Percentiles rank a stretch among this genome's conserved stretches.
phyloP scores from a whole-genome alignment of 129 eudicot species.

The Calendula officinalis region DNA sequence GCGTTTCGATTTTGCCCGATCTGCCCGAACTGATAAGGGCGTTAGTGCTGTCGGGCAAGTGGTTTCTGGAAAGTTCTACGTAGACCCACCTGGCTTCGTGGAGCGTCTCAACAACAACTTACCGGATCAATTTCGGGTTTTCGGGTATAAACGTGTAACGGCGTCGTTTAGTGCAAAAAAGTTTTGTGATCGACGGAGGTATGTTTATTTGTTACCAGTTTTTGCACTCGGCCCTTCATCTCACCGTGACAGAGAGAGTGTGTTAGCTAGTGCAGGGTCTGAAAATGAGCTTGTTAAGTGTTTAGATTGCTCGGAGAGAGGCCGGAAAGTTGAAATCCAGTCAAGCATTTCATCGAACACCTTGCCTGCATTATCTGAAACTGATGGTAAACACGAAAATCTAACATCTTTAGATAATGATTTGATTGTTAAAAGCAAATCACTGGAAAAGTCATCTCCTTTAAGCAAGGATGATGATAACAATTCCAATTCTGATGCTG shows the following conservation, averaged over 20 bases:
- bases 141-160: conserved; percentile 79
- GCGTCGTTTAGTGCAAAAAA: conserved; percentile 70
- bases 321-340: conserved; percentile 47
- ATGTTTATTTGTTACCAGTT: conserved; percentile 87
- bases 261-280: conserved; percentile 74
- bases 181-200: conserved; percentile 82
- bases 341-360: conserved; percentile 47
- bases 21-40: conserved; percentile 94
- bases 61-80: conserved; percentile 72
- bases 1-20: conserved; percentile 73
- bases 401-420: conserved; percentile 10
- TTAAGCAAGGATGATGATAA: background rate
- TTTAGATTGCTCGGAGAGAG: conserved; percentile 80
- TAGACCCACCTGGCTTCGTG: conserved; percentile 78
- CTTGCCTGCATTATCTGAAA: conserved; percentile 13
- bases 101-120: conserved; percentile 57
- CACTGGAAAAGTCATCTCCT: background rate
- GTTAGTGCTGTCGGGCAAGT: conserved; percentile 96
- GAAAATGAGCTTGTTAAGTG: conserved; percentile 76
- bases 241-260: conserved; percentile 81
- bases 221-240: conserved; percentile 61
- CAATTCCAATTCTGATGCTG: background rate
- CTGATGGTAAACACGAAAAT: background rate
- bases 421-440: conserved; percentile 18
- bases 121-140: conserved; percentile 57